Evolutionary conservation across 306 rosid genomes (phyloP).

Genomic region (Quillaja saponaria): DNA sequence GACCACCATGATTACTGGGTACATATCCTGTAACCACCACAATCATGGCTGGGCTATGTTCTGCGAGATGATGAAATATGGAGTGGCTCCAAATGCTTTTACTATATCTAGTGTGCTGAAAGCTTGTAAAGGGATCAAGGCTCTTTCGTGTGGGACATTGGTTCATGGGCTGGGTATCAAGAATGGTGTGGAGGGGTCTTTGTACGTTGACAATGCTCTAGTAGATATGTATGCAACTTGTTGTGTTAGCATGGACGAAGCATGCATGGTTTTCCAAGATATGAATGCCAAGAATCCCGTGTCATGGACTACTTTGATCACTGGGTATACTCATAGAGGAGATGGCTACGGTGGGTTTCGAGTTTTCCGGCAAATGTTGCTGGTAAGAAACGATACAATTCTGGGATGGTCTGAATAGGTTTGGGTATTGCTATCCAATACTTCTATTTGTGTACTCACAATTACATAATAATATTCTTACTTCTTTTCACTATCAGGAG

Average conservation of each 20-base stretch:
- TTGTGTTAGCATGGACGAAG: conserved; percentile 52
- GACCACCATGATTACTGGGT: conserved; percentile 75
- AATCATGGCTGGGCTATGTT: conserved; percentile 53
- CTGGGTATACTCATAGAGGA: conserved; percentile 71
- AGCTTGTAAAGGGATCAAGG: conserved; percentile 62
- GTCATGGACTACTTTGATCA: conserved; percentile 73
- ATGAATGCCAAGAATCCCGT: conserved; percentile 53
- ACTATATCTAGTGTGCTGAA: conserved; percentile 67
- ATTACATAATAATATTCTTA: too few relatives aligned
- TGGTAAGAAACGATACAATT: too few relatives aligned
- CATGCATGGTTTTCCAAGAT: conserved; percentile 52
- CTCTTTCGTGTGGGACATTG: conserved; percentile 48
- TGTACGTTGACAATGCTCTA: conserved; percentile 70
- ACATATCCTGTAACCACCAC: conserved; percentile 50
- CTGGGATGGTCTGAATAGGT: too few relatives aligned
- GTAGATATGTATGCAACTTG: conserved; percentile 69
- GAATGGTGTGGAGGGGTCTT: conserved; percentile 49
- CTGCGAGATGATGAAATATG: conserved; percentile 50
- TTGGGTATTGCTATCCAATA: too few relatives aligned
- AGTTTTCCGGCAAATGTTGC: conserved; percentile 64
- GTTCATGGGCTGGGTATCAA: conserved; percentile 59
- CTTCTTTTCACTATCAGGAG: conserved; percentile 63
- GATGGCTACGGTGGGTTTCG: conserved; percentile 57
- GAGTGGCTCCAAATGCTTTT: conserved; percentile 52
- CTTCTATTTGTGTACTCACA: too few relatives aligned